phyloP scores from a whole-genome alignment of 108 stramenopile species.

The Conticribra weissflogii region DNA sequence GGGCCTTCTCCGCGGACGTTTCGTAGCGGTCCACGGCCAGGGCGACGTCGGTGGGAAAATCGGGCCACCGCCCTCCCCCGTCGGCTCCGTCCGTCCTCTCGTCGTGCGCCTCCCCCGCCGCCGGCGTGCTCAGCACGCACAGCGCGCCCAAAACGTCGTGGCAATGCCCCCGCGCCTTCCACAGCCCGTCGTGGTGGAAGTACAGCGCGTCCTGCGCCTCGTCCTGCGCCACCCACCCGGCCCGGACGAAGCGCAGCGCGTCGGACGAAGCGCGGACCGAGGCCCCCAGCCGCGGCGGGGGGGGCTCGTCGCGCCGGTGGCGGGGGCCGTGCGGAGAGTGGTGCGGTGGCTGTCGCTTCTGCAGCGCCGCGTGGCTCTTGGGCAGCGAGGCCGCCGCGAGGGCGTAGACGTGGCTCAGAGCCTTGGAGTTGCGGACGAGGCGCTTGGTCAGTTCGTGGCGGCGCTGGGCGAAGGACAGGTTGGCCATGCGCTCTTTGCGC shows the following conservation, averaged over 20 bases:
- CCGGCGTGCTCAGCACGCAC: constrained; percentile 47
- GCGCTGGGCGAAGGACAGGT: constrained; percentile 82
- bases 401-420: constrained; percentile 72
- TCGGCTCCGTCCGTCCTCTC: constrained; percentile 5
- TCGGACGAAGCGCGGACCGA: constrained; percentile 56
- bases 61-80: constrained; percentile 61
- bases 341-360: not conserved
- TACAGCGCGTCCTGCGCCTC: constrained; percentile 90
- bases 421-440: constrained; percentile 63
- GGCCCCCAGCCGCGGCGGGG: constrained; percentile 20
- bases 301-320: constrained; percentile 27
- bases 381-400: constrained; percentile 60
- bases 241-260: constrained; percentile 69
- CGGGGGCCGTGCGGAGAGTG: not conserved
- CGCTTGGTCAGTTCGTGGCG: constrained; percentile 84
- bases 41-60: constrained; percentile 73
- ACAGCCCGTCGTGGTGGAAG: constrained; percentile 84
- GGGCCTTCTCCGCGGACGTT: constrained; percentile 55
- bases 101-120: constrained; percentile 1
- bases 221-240: constrained; percentile 74
- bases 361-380: constrained; percentile 12
- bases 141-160: constrained; percentile 83
- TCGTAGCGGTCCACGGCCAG: constrained; percentile 72
- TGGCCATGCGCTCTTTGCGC: constrained; percentile 72
- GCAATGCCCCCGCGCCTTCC: constrained; percentile 57